Percentiles rank a stretch among this genome's conserved stretches.
These are phyloP conservation scores for Juglanconis sp. DNA, from an alignment of 2,329 filamentous ascomycete genomes.

Conservation along the genomic window DNA sequence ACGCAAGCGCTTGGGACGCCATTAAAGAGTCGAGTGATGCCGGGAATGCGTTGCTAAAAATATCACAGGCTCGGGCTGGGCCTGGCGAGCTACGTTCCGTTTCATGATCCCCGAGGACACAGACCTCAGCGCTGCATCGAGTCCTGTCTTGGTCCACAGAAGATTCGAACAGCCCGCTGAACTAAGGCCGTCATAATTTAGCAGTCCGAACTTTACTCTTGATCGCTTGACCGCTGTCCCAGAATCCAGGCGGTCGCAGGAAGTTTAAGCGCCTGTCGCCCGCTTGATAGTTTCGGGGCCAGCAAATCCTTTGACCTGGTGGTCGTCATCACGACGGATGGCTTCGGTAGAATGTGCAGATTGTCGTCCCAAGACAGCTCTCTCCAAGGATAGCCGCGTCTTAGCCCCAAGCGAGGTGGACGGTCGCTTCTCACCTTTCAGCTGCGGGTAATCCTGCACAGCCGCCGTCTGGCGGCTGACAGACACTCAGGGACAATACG, in stretches of 20 bases:
- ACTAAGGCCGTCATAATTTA: not conserved
- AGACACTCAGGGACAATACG: too few species aligned
- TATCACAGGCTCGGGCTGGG: conserved; percentile 4
- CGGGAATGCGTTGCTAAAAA: conserved; percentile 6
- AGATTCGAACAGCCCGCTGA: not conserved
- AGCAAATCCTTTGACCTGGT: not conserved
- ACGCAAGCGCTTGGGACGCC: not conserved
- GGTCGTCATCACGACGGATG: not conserved
- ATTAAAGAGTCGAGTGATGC: not conserved
- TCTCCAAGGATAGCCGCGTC: not conserved
- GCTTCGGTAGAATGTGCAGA: not conserved
- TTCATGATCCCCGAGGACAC: conserved; percentile 9
- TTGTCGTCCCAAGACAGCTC: not conserved
- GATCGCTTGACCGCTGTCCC: not conserved
- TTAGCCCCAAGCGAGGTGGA: not conserved
- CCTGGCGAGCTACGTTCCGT: not conserved
- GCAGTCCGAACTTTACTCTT: too few species aligned
- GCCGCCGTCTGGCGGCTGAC: conserved; percentile 7
- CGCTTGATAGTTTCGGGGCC: too few species aligned
- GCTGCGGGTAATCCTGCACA: conserved; percentile 7
- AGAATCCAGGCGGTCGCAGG: not conserved
- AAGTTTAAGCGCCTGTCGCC: not conserved
- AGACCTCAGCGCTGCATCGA: not conserved
- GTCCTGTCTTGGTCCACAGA: not conserved
- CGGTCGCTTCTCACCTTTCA: not conserved